Conservation (phyloP, 2,329 filamentous ascomycete species). For the Capronia epimyces region DNA sequence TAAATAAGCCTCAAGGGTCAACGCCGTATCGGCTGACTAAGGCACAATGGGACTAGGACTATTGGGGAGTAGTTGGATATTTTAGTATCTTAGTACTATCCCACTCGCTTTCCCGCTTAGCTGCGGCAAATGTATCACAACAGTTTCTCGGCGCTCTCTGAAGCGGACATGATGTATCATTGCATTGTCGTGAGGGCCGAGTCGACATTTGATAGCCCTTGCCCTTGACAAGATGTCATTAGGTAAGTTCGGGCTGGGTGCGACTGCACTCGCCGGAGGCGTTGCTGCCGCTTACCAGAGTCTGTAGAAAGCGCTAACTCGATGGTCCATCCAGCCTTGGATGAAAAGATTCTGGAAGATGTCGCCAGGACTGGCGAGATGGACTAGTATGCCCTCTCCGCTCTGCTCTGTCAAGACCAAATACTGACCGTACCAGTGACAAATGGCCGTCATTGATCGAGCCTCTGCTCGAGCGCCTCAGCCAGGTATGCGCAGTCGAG, state of each 20-base stretch:
- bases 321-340: slow-evolving; percentile 28
- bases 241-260: slow-evolving; percentile 1
- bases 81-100: too few relatives aligned
- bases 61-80: too few relatives aligned
- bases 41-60: too few relatives aligned
- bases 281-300: too few relatives aligned
- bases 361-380: slow-evolving; percentile 56
- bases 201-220: background rate
- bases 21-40: too few relatives aligned
- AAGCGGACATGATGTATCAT: background rate
- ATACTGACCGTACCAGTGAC: slow-evolving; percentile 49
- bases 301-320: background rate
- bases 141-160: background rate
- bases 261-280: too few relatives aligned
- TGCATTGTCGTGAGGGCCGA: background rate
- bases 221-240: slow-evolving; percentile 8
- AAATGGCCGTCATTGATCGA: slow-evolving; percentile 64
- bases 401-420: background rate
- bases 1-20: too few relatives aligned
- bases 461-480: slow-evolving; percentile 61
- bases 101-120: background rate
- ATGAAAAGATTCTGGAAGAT: slow-evolving; percentile 51
- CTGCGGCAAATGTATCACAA: background rate
- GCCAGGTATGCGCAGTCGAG: slow-evolving; percentile 48
- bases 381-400: slow-evolving; percentile 47